These are phyloP conservation scores for Eucommia ulmoides DNA, from an alignment of 257 asterid species.

Conservation along the genomic window DNA sequence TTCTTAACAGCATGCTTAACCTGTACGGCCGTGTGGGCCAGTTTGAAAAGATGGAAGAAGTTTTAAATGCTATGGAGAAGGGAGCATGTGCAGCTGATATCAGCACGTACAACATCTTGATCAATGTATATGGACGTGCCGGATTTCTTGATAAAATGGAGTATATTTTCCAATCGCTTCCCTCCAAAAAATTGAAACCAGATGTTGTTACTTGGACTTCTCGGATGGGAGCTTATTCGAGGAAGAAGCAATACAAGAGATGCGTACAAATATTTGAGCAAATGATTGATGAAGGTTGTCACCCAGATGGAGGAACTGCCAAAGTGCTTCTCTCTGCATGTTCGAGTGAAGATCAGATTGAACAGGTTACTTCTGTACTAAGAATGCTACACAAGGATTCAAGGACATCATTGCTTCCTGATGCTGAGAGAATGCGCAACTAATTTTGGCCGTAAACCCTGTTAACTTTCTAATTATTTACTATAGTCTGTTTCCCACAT, in stretches of 20 bases:
- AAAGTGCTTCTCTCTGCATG: constrained; percentile 65
- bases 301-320: constrained; percentile 86
- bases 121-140: constrained; percentile 56
- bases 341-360: constrained; percentile 53
- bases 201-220: constrained; percentile 79
- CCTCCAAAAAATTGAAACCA: constrained; percentile 35
- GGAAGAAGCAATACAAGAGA: constrained; percentile 48
- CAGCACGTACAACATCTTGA: constrained; percentile 73
- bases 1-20: constrained; percentile 61
- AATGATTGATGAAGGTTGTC: constrained; percentile 72
- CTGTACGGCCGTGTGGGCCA: constrained; percentile 70
- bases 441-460: no score
- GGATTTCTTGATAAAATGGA: constrained; percentile 71
- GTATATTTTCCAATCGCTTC: constrained; percentile 38
- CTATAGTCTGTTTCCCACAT: no score
- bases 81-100: constrained; percentile 43
- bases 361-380: constrained; percentile 58
- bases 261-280: constrained; percentile 73
- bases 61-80: constrained; percentile 33
- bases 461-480: no score
- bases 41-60: constrained; percentile 66
- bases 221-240: constrained; percentile 64
- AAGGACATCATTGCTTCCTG: no score
- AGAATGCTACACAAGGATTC: constrained; percentile 55
- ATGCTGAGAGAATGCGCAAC: no score